Base-by-base conservation (phyloP, 2,329 filamentous ascomycete genomes). In the Colletotrichum sp. region DNA sequence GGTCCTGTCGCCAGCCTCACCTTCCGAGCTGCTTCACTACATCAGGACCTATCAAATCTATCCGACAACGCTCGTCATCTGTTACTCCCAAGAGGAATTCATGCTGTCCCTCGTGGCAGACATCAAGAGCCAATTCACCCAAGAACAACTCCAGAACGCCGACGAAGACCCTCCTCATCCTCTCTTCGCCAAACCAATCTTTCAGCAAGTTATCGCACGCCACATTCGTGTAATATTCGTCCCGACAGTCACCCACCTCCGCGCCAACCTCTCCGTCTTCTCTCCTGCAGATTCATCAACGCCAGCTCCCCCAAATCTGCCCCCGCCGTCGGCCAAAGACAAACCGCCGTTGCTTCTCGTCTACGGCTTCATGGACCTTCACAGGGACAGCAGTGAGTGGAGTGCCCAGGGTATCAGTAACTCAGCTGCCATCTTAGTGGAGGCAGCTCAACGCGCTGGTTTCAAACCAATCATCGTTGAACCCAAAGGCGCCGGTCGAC, bases 161-260 rank as follows among this genome's bases (percentile, higher is more conserved):
- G 32, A 21, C 5, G n/a, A 32, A 30, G 32, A 64, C 8, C 32
- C 13, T 6, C 34, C 63, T 7, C 44, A 30, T 24, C 75, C 68
- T 2, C 86, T 95, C 9, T 85, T 95, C 8, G 86, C 88, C 18
- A 90, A 93, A 32, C 92, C 94, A 0, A 90, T 98, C 16, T 90
- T 92, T 71, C 90, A 95, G 77, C 88, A 96, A 32, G 91, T 93
- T 63, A 89, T 90, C 5, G 93, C 95, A 9, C 90, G 92, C 34
- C 92, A 93, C 80, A 90, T 98, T 77, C 91, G 91, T 71, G 84
- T 96, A 10, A 86, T 91, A 44, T 98, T 98, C 84, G 90, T 92
- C 71, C 92, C 95, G 0, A 95, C 94, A 4, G 89, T 97, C 70
- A 92, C 94, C 26, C 93, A 95, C 83, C 90, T 98, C 8, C 93